These are phyloP conservation scores for Magnusiomyces suaveolens DNA, from an alignment of 1,139 yeast species.

Conservation along the genomic window DNA sequence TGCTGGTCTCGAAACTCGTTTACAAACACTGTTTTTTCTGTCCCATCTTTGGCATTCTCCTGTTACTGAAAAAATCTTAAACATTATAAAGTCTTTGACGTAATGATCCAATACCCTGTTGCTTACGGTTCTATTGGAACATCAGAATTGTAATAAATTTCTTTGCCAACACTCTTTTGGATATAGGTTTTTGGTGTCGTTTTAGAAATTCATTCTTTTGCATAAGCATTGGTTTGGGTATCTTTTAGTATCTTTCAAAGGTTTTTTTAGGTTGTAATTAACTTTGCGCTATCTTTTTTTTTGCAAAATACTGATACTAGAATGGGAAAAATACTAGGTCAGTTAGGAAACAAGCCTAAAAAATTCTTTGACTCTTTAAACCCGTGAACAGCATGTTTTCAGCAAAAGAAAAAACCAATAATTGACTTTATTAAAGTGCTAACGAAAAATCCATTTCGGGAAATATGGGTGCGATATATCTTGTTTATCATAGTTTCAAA, in stretches of 20 bases:
- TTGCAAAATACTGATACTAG: conserved; percentile 66
- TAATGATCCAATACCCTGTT: conserved; percentile 80
- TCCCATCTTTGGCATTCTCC: conserved; percentile 48
- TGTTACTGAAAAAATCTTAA: conserved; percentile 37
- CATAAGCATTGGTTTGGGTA: conserved; percentile 89
- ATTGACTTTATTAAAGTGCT: conserved; percentile 93
- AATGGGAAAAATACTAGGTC: conserved; percentile 91
- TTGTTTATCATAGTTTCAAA: conserved; percentile 90
- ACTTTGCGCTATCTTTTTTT: conserved; percentile 96
- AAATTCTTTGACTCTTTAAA: conserved; percentile 90
- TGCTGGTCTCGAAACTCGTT: too few relatives aligned
- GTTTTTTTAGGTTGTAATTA: conserved; percentile 98
- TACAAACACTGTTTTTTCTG: conserved; percentile 61
- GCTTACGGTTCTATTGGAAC: conserved; percentile 67
- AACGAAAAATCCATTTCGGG: conserved; percentile 96
- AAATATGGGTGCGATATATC: conserved; percentile 90
- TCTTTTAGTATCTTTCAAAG: conserved; percentile 92
- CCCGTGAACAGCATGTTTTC: conserved; percentile 95
- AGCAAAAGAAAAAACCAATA: conserved; percentile 97
- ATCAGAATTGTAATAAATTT: conserved; percentile 82
- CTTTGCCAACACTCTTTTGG: conserved; percentile 78
- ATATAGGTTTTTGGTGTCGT: too few relatives aligned
- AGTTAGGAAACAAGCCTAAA: conserved; percentile 86
- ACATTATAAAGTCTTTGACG: conserved; percentile 58
- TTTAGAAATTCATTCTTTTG: conserved; percentile 81